These are phyloP conservation scores for Yarrowia osloensis DNA, from an alignment of 805 yeast species.

Conservation along the genomic window DNA sequence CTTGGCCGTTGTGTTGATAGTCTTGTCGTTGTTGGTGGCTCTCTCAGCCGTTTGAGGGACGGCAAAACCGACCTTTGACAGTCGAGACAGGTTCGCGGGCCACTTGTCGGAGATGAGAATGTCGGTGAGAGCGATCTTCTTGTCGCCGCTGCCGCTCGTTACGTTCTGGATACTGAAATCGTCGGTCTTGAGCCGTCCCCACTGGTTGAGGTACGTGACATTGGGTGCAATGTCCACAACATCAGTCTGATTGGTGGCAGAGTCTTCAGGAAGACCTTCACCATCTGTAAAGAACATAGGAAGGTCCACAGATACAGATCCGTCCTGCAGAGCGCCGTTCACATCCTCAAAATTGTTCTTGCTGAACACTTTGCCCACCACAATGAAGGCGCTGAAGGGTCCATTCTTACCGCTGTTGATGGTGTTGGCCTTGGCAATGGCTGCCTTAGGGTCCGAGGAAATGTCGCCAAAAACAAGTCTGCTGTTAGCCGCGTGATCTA, in stretches of 20 bases:
- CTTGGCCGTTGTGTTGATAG: not conserved
- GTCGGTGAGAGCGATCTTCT: not conserved
- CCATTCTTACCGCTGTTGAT: constrained; percentile 22
- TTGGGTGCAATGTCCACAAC: constrained; percentile 22
- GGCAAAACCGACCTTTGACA: constrained; percentile 4
- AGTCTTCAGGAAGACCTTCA: constrained; percentile 6
- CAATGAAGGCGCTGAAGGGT: constrained; percentile 11
- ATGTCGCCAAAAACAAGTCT: constrained; percentile 29
- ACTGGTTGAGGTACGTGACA: constrained; percentile 5
- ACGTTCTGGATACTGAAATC: not conserved
- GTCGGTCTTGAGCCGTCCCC: constrained; percentile 8
- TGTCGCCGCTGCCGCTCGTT: not conserved
- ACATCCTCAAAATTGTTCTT: constrained; percentile 13
- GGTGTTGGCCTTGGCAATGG: constrained; percentile 23
- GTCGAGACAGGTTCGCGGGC: constrained; percentile 4
- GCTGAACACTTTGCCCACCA: constrained; percentile 14
- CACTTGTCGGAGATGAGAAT: constrained; percentile 21
- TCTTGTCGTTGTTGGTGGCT: not conserved
- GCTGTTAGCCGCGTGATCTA: not conserved
- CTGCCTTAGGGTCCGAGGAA: constrained; percentile 3
- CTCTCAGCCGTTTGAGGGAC: not conserved
- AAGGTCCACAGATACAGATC: constrained; percentile 10
- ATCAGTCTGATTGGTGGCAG: not conserved
- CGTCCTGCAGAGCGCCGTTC: constrained; percentile 14
- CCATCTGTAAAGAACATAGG: constrained; percentile 10